Conservation (phyloP, 768 basidiomycete species). For the Amanita pseudoporphyria region DNA sequence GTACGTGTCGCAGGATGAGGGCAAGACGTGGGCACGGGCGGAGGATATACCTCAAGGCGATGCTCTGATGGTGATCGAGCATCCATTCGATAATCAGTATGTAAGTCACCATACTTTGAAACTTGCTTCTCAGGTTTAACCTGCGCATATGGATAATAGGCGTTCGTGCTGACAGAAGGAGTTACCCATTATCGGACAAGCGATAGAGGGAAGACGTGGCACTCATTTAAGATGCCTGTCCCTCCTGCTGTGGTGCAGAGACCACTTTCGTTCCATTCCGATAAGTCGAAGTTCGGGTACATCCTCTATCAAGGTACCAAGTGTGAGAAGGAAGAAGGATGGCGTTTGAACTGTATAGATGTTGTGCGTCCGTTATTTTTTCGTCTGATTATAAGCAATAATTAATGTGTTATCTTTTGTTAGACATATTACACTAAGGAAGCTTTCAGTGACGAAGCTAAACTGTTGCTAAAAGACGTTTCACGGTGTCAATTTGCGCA, state of each 20-base stretch:
- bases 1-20: slow-evolving; percentile 80
- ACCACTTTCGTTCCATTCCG: slow-evolving; percentile 85
- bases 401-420: background rate
- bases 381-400: slow-evolving; percentile 3
- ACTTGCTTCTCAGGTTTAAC: background rate
- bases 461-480: slow-evolving; percentile 59
- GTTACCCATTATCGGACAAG: slow-evolving; percentile 79
- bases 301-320: slow-evolving; percentile 71
- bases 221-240: slow-evolving; percentile 59
- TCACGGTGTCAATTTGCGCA: slow-evolving; percentile 85
- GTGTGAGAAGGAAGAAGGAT: slow-evolving; percentile 42
- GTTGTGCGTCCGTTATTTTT: slow-evolving; percentile 37
- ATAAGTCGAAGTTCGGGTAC: slow-evolving; percentile 55
- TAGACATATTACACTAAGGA: slow-evolving; percentile 88
- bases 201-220: slow-evolving; percentile 86
- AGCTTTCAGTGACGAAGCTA: slow-evolving; percentile 56
- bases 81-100: slow-evolving; percentile 75
- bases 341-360: slow-evolving; percentile 56
- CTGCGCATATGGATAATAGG: slow-evolving; percentile 35
- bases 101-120: slow-evolving; percentile 29
- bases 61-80: slow-evolving; percentile 68
- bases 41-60: slow-evolving; percentile 47
- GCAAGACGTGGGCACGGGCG: slow-evolving; percentile 52
- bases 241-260: slow-evolving; percentile 45
- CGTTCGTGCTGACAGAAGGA: slow-evolving; percentile 74